A percentile compares a stretch with the other conserved stretches of the same genome.
These are phyloP conservation scores for Komagataella populi DNA, from an alignment of 805 yeast species.

Conservation along the genomic window DNA sequence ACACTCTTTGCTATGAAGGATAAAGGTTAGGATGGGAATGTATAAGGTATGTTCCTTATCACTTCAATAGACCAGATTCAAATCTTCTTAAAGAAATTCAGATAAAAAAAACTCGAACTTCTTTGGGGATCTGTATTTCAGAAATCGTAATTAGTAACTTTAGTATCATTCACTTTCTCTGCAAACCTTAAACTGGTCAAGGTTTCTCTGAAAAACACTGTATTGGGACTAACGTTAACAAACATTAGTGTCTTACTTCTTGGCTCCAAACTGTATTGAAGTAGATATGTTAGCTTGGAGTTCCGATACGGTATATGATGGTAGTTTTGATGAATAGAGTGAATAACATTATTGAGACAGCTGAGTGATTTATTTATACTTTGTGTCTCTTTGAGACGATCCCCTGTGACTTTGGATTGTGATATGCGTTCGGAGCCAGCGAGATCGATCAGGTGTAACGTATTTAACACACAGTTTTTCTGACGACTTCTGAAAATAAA, in stretches of 20 bases:
- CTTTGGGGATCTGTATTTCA: background rate
- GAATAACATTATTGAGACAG: conserved; percentile 80
- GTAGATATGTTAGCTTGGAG: conserved; percentile 66
- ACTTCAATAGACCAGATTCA: no score
- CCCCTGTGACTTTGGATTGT: conserved; percentile 67
- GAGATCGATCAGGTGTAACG: conserved; percentile 70
- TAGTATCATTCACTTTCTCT: conserved; percentile 56
- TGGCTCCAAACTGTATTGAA: conserved; percentile 77
- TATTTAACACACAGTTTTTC: conserved; percentile 38
- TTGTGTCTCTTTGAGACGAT: conserved; percentile 74
- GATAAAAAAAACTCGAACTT: background rate
- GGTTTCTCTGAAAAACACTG: conserved; percentile 57
- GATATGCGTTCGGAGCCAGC: conserved; percentile 89
- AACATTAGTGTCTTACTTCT: conserved; percentile 86
- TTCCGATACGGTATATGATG: conserved; percentile 55
- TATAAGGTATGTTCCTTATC: no score
- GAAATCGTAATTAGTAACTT: background rate
- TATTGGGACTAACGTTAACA: conserved; percentile 70
- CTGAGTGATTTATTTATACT: conserved; percentile 82
- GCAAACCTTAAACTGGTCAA: conserved; percentile 83
- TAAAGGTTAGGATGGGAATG: no score
- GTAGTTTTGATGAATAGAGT: conserved; percentile 35
- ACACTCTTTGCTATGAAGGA: no score
- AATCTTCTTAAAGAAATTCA: background rate
- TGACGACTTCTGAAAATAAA: conserved; percentile 51